Conservation (phyloP, 495 filamentous ascomycete species). For the Saxophila tyrrhenica region DNA sequence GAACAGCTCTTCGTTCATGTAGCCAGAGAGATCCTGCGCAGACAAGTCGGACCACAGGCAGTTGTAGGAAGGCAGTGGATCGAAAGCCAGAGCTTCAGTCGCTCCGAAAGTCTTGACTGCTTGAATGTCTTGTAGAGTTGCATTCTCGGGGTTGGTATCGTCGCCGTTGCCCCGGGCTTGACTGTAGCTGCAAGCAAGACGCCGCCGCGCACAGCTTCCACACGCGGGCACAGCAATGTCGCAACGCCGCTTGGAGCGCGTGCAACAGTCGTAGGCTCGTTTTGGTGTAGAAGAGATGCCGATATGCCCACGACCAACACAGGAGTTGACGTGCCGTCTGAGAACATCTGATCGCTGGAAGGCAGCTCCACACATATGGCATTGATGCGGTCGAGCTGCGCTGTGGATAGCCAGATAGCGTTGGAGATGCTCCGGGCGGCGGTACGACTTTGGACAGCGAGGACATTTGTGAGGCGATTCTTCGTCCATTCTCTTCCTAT, state of each 20-base stretch:
- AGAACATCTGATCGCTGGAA: not conserved
- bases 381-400: not conserved
- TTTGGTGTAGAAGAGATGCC: not conserved
- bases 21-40: not conserved
- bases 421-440: not conserved
- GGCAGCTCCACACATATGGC: not conserved
- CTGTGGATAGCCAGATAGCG: not conserved
- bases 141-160: too few relatives aligned
- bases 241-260: not conserved
- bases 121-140: too few relatives aligned
- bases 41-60: not conserved
- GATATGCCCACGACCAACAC: not conserved
- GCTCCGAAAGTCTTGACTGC: too few relatives aligned
- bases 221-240: not conserved
- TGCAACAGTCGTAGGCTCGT: not conserved
- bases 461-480: not conserved
- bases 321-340: not conserved
- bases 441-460: not conserved
- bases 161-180: not conserved
- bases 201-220: not conserved
- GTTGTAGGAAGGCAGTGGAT: too few relatives aligned
- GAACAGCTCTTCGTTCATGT: not conserved
- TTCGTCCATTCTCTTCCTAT: too few relatives aligned
- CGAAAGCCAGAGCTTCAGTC: too few relatives aligned
- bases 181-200: not conserved